Conservation (phyloP, 164 flowering plant species). For the Amborella trichopoda region DNA sequence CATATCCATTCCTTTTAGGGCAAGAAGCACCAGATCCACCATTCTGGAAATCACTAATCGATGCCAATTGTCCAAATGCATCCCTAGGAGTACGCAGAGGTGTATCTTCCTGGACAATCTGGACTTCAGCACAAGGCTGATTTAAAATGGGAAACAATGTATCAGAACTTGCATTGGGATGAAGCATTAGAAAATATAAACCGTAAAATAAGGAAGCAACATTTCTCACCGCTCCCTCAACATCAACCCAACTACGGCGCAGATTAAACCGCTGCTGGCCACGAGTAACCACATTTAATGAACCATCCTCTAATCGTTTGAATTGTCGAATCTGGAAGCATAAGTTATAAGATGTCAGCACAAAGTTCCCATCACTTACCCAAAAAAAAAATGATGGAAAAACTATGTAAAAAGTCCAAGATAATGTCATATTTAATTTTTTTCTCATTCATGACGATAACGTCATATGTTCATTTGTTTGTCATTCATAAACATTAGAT, state of each 20-base stretch:
- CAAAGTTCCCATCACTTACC: no score
- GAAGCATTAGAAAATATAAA: no score
- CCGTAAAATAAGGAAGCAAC: background rate
- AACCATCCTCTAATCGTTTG: conserved; percentile 66
- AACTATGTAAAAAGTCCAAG: no score
- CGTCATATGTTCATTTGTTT: no score
- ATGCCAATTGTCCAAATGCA: conserved; percentile 50
- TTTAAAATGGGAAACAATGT: background rate
- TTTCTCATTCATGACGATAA: no score
- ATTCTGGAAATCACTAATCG: conserved; percentile 17
- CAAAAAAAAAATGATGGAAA: no score
- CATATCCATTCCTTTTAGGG: conserved; percentile 10
- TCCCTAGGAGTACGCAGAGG: conserved; percentile 77
- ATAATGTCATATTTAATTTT: no score
- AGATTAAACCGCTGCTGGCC: conserved; percentile 84
- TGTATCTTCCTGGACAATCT: conserved; percentile 73
- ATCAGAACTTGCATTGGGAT: background rate
- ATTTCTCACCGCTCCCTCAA: conserved; percentile 58
- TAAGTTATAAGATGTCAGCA: no score
- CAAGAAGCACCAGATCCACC: conserved; percentile 17
- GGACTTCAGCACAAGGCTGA: conserved; percentile 84
- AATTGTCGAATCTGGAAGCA: conserved; percentile 92
- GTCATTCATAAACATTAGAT: no score
- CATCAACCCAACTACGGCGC: conserved; percentile 66
- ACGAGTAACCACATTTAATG: conserved; percentile 71